Base-by-base conservation (phyloP, 1,284 basidiomycete species). In the Fomitopsis schrenkii region DNA sequence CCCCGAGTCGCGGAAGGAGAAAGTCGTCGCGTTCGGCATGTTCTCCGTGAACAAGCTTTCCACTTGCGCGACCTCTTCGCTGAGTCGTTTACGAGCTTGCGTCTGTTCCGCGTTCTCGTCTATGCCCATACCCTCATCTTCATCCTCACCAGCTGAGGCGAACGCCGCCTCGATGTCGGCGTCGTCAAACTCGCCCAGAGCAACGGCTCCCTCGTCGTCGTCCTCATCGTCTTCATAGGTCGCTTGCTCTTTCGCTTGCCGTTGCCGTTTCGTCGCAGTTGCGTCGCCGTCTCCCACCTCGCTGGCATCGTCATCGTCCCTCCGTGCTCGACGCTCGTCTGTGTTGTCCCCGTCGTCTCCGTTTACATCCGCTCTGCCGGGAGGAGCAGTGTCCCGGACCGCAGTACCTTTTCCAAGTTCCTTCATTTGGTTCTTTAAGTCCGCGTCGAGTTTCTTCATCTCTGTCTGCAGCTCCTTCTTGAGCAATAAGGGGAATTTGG, bases 391-490 rank as follows among this genome's bases (percentile, higher is more conserved):
- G 67, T 87, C 79, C 52, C 75, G 76, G 56, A 80, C 77, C 26
- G 77, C 76, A 62, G 79, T 88, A 33, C 93, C 95, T 74, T 91
- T 91, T 7, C 96, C 96, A 41, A 98, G 84, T 59, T 91, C 86
- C 15, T 84, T 78, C 66, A 90, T 87, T 75, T 98, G 95, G 67
- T 82, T 85, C 71, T 86, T 91, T 63, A 94, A 76, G 71, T 97
- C 91, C 58, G 90, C 87, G 65, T 90, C 87, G 38, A 95, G 82
- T 72, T 88, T 91, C 76, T 93, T 94, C 80, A 98, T 85, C 79
- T 98, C 97, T 50, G 80, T 76, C 62, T 87, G 79, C 69, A 98
- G 91, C 75, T 97, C 95, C 75, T 90, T 93, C 76, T 91, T 94
- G 67, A 99, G 79, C 42, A 83, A 83, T n/a, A 86, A 78, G 5